Conservation (phyloP, 2,329 filamentous ascomycete species). For the Fusarium praegraminearum region DNA sequence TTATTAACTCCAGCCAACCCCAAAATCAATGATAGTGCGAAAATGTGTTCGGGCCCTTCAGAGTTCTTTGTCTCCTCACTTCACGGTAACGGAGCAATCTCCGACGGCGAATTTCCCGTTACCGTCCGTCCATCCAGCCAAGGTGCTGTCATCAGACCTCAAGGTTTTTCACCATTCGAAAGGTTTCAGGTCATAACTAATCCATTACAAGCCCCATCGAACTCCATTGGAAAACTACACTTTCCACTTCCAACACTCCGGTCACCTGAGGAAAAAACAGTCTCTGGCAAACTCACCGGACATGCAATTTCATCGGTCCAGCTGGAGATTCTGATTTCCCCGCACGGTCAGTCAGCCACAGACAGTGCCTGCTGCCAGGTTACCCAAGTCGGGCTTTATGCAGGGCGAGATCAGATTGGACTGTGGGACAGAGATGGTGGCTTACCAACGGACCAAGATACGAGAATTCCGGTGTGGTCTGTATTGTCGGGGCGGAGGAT, state of each 20-base stretch:
- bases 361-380: not conserved
- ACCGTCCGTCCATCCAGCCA: not conserved
- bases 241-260: rapidly evolving
- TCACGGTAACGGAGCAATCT: not conserved
- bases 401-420: not conserved
- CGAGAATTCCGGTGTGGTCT: not conserved
- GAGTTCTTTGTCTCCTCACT: not conserved
- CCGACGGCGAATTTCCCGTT: not conserved
- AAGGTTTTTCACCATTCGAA: not conserved
- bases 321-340: not conserved
- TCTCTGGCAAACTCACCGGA: not conserved
- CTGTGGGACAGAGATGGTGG: not conserved
- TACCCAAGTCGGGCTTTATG: not conserved
- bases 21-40: not conserved
- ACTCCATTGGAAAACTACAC: not conserved
- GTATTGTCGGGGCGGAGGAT: not conserved
- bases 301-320: not conserved
- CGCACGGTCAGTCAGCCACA: not conserved
- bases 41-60: not conserved
- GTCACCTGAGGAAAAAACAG: not conserved
- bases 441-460: not conserved
- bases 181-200: not conserved
- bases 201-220: not conserved
- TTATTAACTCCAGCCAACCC: too few species aligned
- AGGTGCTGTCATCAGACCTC: not conserved